phyloP scores from a whole-genome alignment of 306 rosid species.

The Sesbania bispinosa region DNA sequence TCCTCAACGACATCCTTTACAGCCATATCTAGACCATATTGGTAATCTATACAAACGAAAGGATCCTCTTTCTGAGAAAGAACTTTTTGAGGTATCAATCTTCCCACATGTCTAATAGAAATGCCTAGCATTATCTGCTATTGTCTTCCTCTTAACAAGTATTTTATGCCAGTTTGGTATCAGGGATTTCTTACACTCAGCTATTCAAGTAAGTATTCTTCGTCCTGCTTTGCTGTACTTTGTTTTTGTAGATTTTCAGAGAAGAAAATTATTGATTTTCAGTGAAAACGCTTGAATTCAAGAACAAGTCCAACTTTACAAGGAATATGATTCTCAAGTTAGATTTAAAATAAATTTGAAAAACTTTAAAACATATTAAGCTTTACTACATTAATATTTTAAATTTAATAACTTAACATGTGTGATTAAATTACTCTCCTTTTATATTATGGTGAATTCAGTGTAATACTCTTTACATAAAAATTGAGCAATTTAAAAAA shows the following conservation, averaged over 20 bases:
- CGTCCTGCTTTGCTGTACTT: not conserved
- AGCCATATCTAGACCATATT: slow-evolving; percentile 55
- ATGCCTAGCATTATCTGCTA: not conserved
- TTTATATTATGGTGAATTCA: no score
- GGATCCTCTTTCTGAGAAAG: slow-evolving; percentile 68
- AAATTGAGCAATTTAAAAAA: no score
- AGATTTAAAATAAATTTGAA: no score
- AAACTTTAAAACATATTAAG: no score
- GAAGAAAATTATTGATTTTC: no score
- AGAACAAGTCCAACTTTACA: no score
- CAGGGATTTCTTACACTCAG: slow-evolving; percentile 69
- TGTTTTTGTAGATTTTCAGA: not conserved
- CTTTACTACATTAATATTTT: no score
- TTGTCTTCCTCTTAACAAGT: slow-evolving; percentile 29
- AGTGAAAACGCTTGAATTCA: no score
- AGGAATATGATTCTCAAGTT: no score
- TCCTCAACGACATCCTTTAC: slow-evolving; percentile 46
- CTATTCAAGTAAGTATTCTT: slow-evolving; percentile 54
- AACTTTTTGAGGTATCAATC: slow-evolving; percentile 52
- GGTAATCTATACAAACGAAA: slow-evolving; percentile 56
- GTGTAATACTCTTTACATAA: no score
- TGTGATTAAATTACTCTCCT: no score
- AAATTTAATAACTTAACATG: no score
- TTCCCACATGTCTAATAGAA: not conserved
- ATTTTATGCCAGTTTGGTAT: slow-evolving; percentile 51